phyloP scores from a whole-genome alignment of 768 basidiomycete genomes.

The Coprinopsis marcescibilis region DNA sequence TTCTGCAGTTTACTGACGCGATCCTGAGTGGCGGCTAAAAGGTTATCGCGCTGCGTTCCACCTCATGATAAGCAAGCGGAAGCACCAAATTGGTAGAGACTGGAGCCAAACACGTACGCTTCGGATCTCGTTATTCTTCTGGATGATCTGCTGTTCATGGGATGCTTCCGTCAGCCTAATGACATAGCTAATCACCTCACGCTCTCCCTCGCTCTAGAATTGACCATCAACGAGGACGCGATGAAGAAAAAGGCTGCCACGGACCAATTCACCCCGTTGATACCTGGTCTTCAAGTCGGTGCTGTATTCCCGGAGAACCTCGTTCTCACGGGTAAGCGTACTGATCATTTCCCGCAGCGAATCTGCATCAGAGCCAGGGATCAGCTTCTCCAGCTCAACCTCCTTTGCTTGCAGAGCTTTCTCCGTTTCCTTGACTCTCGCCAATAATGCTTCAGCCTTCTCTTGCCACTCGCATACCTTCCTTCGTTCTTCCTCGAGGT shows the following conservation, averaged over 20 bases:
- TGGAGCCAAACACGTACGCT: constrained; percentile 30
- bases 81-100: no score
- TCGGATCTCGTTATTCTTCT: constrained; percentile 52
- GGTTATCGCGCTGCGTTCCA: constrained; percentile 39
- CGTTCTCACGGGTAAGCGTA: constrained; percentile 20
- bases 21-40: constrained; percentile 36
- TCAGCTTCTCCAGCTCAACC: constrained; percentile 7
- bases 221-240: not conserved
- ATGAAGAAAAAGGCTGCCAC: constrained; percentile 9
- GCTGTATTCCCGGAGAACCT: constrained; percentile 19
- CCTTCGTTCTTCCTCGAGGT: constrained; percentile 13
- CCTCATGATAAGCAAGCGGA: constrained; percentile 6
- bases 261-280: constrained; percentile 41
- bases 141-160: constrained; percentile 48
- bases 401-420: not conserved
- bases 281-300: constrained; percentile 35
- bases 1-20: constrained; percentile 42
- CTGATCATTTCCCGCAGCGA: constrained; percentile 15
- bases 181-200: constrained; percentile 40
- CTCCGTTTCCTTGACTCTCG: constrained; percentile 2
- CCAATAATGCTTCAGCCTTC: constrained; percentile 15
- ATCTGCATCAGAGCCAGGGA: constrained; percentile 2
- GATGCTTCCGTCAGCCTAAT: constrained; percentile 38
- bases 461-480: constrained; percentile 11
- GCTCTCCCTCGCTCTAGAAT: constrained; percentile 43